phyloP scores from a whole-genome alignment of 495 filamentous ascomycete genomes.

The Trichoderma asperelloides region DNA sequence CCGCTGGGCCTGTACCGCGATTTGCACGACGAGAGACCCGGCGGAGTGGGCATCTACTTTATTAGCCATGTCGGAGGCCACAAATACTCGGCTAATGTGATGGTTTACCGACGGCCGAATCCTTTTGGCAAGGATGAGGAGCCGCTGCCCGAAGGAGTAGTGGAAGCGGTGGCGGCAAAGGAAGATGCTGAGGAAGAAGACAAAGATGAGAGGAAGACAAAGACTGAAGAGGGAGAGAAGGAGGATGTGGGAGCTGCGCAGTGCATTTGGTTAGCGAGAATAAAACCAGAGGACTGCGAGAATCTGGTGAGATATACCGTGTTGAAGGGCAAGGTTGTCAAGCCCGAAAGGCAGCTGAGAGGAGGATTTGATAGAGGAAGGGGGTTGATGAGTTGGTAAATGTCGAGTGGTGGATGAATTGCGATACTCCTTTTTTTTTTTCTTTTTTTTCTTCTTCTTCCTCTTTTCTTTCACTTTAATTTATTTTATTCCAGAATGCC shows the following conservation, averaged over 20 bases:
- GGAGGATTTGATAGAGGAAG: constrained; percentile 82
- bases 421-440: background rate
- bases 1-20: constrained; percentile 79
- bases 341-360: constrained; percentile 71
- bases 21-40: constrained; percentile 73
- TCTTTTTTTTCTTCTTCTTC: background rate
- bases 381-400: constrained; percentile 78
- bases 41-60: constrained; percentile 91
- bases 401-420: background rate
- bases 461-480: background rate
- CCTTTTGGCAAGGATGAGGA: constrained; percentile 45
- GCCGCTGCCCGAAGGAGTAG: constrained; percentile 25
- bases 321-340: constrained; percentile 86
- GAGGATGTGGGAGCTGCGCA: constrained; percentile 59
- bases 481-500: background rate
- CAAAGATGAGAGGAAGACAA: constrained; percentile 12
- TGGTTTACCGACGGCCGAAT: constrained; percentile 70
- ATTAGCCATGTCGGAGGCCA: constrained; percentile 94
- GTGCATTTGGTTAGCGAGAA: constrained; percentile 89
- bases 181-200: constrained; percentile 14
- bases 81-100: constrained; percentile 85
- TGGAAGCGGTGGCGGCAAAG: constrained; percentile 12
- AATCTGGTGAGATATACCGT: constrained; percentile 85
- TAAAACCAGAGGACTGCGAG: constrained; percentile 88
- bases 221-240: constrained; percentile 25